These are phyloP conservation scores for Mucor saturninus DNA, from an alignment of 371 early-diverging fungal species.

Conservation along the genomic window DNA sequence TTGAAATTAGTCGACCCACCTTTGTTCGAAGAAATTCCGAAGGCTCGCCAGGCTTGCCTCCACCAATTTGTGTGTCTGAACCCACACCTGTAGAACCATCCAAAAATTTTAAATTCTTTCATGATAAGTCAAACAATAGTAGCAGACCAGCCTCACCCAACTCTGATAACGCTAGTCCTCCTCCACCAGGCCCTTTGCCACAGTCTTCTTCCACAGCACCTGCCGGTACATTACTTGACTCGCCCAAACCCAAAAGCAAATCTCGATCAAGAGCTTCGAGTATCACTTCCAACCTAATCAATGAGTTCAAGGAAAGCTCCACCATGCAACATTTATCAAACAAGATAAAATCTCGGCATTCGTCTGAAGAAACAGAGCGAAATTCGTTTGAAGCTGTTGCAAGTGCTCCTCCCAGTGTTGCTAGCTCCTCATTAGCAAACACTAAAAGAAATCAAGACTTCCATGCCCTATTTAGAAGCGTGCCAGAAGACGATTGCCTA, in stretches of 20 bases:
- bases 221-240: conserved; percentile 1
- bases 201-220: conserved; percentile 9
- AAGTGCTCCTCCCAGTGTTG: background rate
- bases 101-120: conserved; percentile 1
- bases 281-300: conserved; percentile 27
- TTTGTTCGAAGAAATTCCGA: conserved; percentile 31
- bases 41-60: conserved; percentile 30
- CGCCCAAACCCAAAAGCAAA: conserved; percentile 8
- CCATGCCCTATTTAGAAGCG: conserved; percentile 58
- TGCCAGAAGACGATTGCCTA: conserved; percentile 59
- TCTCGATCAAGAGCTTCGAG: conserved; percentile 34
- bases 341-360: conserved; percentile 23
- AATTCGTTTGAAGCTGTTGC: conserved; percentile 5
- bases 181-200: background rate
- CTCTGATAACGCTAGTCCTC: background rate
- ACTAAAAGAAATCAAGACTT: conserved; percentile 57
- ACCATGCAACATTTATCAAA: conserved; percentile 22
- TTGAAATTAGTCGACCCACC: conserved; percentile 13
- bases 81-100: conserved; percentile 33
- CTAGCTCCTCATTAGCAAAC: conserved; percentile 28
- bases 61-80: conserved; percentile 28
- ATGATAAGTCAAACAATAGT: background rate
- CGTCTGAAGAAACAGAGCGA: conserved; percentile 3
- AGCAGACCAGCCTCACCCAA: conserved; percentile 1
- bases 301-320: conserved; percentile 26